A percentile compares a stretch with the other conserved stretches of the same genome.
phyloP scores from a whole-genome alignment of 2,329 filamentous ascomycete species.

The Didymella arachidicola region DNA sequence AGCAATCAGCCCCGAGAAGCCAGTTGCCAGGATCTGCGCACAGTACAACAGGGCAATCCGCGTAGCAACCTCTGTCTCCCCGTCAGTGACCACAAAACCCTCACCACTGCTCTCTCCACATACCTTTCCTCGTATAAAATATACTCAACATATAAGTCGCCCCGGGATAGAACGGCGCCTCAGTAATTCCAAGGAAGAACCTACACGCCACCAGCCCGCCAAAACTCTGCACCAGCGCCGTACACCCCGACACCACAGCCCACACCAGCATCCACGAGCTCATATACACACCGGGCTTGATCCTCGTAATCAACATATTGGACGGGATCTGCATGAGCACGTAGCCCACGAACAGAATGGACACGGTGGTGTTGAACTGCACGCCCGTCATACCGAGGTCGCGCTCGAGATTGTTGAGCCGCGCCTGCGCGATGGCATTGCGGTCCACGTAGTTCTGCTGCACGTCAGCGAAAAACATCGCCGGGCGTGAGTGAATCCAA shows the following conservation, averaged over 20 bases:
- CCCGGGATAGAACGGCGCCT: slow-evolving; percentile 63
- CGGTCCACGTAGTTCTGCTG: slow-evolving; percentile 57
- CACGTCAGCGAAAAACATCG: background rate
- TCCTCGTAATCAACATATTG: slow-evolving; percentile 54
- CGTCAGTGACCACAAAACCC: slow-evolving; percentile 31
- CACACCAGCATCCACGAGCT: slow-evolving; percentile 48
- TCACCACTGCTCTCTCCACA: background rate
- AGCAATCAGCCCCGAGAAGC: slow-evolving; percentile 56
- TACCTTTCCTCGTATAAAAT: slow-evolving; percentile 67
- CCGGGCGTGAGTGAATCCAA: too few species aligned
- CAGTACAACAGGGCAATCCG: slow-evolving; percentile 51
- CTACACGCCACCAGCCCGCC: slow-evolving; percentile 43
- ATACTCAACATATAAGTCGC: slow-evolving; percentile 69
- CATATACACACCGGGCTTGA: slow-evolving; percentile 45
- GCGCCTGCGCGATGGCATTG: slow-evolving; percentile 71
- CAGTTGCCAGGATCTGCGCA: slow-evolving; percentile 52
- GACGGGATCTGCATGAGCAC: slow-evolving; percentile 50
- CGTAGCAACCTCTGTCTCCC: slow-evolving; percentile 42
- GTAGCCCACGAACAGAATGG: slow-evolving; percentile 59
- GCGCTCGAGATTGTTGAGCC: slow-evolving; percentile 67
- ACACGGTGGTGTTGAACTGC: slow-evolving; percentile 21
- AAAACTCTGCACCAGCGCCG: slow-evolving; percentile 44
- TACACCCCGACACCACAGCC: slow-evolving; percentile 47
- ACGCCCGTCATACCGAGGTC: slow-evolving; percentile 53
- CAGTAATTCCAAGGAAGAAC: slow-evolving; percentile 44